Conservation (phyloP, 768 basidiomycete genomes). For the Macrolepiota fuliginosa region DNA sequence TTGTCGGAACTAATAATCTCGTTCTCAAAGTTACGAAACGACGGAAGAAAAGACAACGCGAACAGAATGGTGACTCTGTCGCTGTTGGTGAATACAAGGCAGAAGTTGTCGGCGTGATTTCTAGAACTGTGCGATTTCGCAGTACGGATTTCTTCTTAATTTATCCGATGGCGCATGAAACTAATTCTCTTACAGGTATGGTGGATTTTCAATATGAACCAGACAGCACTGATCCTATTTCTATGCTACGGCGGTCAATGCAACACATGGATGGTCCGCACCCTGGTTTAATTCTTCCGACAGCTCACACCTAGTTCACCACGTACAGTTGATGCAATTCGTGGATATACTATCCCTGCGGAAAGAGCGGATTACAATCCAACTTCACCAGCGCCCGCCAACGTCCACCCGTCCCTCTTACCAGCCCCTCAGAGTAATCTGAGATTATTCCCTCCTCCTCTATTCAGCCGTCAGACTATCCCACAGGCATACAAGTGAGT, state of each 20-base stretch:
- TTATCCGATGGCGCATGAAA: background rate
- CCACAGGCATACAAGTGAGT: conserved; percentile 78
- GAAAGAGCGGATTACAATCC: conserved; percentile 37
- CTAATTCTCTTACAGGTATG: conserved; percentile 60
- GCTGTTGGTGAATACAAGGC: conserved; percentile 69
- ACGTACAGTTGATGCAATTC: conserved; percentile 66
- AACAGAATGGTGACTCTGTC: conserved; percentile 24
- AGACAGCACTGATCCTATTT: conserved; percentile 64
- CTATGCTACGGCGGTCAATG: conserved; percentile 71
- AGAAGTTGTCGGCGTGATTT: conserved; percentile 69
- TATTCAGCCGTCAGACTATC: conserved; percentile 81
- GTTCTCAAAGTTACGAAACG: conserved; percentile 80
- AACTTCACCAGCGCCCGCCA: conserved; percentile 16
- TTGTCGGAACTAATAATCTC: conserved; percentile 76
- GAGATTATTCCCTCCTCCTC: conserved; percentile 81
- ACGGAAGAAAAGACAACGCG: conserved; percentile 43
- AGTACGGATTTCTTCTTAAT: conserved; percentile 47
- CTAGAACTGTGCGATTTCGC: conserved; percentile 86
- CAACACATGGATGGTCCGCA: conserved; percentile 78
- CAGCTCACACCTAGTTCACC: background rate
- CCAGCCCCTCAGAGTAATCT: conserved; percentile 48
- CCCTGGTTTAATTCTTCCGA: background rate
- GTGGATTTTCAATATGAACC: conserved; percentile 92
- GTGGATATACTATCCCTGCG: conserved; percentile 63
- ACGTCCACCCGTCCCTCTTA: conserved; percentile 47